Conservation (phyloP, 768 basidiomycete genomes). For the Crepidotus variabilis region DNA sequence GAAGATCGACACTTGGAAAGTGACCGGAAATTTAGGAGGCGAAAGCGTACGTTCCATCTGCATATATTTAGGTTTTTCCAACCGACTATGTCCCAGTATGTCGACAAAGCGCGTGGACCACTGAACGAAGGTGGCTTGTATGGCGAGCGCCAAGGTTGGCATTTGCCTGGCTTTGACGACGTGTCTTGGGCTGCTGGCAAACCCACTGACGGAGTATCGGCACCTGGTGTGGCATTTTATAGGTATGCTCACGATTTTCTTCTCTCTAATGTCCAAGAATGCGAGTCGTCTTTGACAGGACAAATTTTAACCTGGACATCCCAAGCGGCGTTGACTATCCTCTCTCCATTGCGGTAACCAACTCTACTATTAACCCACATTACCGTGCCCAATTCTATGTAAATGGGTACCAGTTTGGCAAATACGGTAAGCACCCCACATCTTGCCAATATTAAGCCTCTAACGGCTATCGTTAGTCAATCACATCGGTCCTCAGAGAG, state of each 20-base stretch:
- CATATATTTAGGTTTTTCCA: neutral
- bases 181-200: slow-evolving; percentile 37
- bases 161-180: slow-evolving; percentile 53
- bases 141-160: slow-evolving; percentile 57
- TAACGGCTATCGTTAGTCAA: slow-evolving; percentile 25
- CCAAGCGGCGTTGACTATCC: slow-evolving; percentile 47
- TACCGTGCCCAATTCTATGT: slow-evolving; percentile 43
- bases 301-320: slow-evolving; percentile 40
- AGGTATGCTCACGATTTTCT: neutral
- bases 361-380: slow-evolving; percentile 37
- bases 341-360: slow-evolving; percentile 37
- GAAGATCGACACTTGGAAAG: slow-evolving; percentile 41
- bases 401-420: slow-evolving; percentile 43
- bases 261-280: neutral
- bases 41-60: slow-evolving; percentile 29
- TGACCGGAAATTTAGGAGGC: slow-evolving; percentile 34
- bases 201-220: slow-evolving; percentile 36
- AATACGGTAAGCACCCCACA: slow-evolving; percentile 28
- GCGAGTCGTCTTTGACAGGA: slow-evolving; percentile 16
- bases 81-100: slow-evolving; percentile 26
- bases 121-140: slow-evolving; percentile 59
- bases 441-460: neutral
- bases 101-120: slow-evolving; percentile 50
- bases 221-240: slow-evolving; percentile 46
- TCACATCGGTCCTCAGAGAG: slow-evolving; percentile 38